Evolutionary conservation across 164 flowering plant species (phyloP).

Genomic region (Tinospora cordifolia): DNA sequence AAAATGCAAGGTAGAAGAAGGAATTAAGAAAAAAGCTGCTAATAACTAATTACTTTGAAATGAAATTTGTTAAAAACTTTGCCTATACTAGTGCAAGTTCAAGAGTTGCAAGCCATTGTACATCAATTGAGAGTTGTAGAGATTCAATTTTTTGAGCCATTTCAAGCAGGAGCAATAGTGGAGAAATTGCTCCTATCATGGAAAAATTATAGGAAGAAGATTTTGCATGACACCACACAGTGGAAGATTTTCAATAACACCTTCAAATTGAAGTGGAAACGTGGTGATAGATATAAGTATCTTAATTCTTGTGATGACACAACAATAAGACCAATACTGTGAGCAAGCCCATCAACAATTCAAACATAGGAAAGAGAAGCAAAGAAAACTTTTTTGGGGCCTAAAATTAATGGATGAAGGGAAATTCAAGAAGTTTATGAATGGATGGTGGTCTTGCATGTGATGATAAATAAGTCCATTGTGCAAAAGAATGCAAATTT

Average conservation of each 20-base stretch:
- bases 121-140: background rate
- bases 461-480: background rate
- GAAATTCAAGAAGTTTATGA: background rate
- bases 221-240: background rate
- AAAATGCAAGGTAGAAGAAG: background rate
- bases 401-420: background rate
- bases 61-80: too few relatives aligned
- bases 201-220: background rate
- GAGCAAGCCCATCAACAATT: too few relatives aligned
- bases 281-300: background rate
- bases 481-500: background rate
- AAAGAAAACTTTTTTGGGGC: background rate
- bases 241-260: too few relatives aligned
- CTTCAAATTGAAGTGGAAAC: conserved; percentile 1
- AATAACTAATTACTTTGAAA: too few relatives aligned
- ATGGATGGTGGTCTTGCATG: background rate
- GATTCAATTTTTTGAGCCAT: background rate
- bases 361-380: background rate
- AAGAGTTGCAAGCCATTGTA: too few relatives aligned
- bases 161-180: background rate
- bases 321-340: too few relatives aligned
- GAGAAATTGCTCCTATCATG: background rate
- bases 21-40: too few relatives aligned
- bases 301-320: too few relatives aligned
- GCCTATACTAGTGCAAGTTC: too few relatives aligned